A percentile compares a stretch with the other conserved stretches of the same genome.
These are phyloP conservation scores for Pythium grandisporangium DNA, from an alignment of 352 stramenopile species.

Conservation along the genomic window DNA sequence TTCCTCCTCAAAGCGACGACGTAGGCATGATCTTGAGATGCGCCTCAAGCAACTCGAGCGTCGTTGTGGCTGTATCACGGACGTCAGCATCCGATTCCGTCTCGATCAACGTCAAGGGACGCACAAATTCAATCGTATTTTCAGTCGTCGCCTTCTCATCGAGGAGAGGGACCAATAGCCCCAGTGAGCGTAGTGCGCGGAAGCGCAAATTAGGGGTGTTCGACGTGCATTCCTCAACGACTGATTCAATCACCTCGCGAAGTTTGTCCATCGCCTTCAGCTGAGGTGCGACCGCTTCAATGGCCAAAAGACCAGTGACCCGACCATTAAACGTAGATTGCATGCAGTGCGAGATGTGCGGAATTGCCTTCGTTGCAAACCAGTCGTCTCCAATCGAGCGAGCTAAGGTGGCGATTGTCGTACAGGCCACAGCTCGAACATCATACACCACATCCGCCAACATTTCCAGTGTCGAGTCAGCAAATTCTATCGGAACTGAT, in stretches of 20 bases:
- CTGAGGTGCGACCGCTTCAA: conserved; percentile 52
- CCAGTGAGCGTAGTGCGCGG: conserved; percentile 62
- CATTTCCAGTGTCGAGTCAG: conserved; percentile 58
- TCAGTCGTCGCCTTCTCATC: conserved; percentile 57
- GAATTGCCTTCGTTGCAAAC: conserved; percentile 59
- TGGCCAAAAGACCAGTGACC: conserved; percentile 55
- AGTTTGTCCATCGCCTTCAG: conserved; percentile 66
- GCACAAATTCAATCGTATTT: conserved; percentile 71
- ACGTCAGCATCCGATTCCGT: conserved; percentile 69
- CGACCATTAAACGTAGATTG: conserved; percentile 66
- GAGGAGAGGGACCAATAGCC: conserved; percentile 48
- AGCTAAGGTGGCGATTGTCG: conserved; percentile 52
- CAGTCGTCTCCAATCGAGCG: conserved; percentile 71
- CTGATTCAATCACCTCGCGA: conserved; percentile 43
- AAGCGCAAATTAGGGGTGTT: conserved; percentile 80
- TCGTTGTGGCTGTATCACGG: conserved; percentile 56
- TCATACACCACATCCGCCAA: conserved; percentile 62
- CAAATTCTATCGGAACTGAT: conserved; percentile 52
- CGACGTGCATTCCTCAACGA: conserved; percentile 69
- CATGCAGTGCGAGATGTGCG: conserved; percentile 48
- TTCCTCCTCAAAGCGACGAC: too few relatives aligned
- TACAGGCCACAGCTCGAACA: conserved; percentile 53
- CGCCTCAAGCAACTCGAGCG: conserved; percentile 37
- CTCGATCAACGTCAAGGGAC: conserved; percentile 40
- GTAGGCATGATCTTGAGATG: too few relatives aligned